phyloP scores from a whole-genome alignment of 495 filamentous ascomycete species.

The Aspergillus baeticus region DNA sequence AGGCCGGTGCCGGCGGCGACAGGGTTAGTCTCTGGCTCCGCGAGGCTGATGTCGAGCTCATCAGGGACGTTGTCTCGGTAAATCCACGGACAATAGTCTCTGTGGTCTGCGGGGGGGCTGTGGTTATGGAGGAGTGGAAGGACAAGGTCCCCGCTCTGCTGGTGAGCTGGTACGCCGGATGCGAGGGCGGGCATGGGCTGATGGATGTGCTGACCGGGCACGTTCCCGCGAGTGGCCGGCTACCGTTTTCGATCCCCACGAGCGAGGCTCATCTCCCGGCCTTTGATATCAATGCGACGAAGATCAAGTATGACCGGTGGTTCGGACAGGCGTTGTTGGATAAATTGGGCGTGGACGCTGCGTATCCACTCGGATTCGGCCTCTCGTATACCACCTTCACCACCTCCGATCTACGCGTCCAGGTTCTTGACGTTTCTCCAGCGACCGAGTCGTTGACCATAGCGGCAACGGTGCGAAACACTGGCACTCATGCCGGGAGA shows the following conservation, averaged over 20 bases:
- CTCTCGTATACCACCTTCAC: no score
- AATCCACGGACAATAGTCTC: conserved; percentile 24
- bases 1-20: conserved; percentile 18
- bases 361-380: no score
- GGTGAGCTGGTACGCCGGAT: conserved; percentile 23
- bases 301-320: conserved; percentile 18
- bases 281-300: conserved; percentile 14
- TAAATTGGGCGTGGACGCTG: not conserved
- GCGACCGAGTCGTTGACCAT: no score
- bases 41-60: conserved; percentile 5
- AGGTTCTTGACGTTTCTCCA: no score
- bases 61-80: no score
- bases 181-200: conserved; percentile 9
- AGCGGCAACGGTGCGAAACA: no score
- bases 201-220: conserved; percentile 6
- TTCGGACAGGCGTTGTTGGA: conserved; percentile 19
- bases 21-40: conserved; percentile 11
- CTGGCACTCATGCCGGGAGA: no score
- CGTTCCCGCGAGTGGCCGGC: no score
- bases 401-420: no score
- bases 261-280: conserved; percentile 18
- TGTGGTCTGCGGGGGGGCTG: conserved; percentile 16
- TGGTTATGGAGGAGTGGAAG: conserved; percentile 20
- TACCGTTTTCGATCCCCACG: conserved; percentile 14
- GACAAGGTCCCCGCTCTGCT: conserved; percentile 15